phyloP scores from a whole-genome alignment of 495 filamentous ascomycete species.

The Tuber borchii region DNA sequence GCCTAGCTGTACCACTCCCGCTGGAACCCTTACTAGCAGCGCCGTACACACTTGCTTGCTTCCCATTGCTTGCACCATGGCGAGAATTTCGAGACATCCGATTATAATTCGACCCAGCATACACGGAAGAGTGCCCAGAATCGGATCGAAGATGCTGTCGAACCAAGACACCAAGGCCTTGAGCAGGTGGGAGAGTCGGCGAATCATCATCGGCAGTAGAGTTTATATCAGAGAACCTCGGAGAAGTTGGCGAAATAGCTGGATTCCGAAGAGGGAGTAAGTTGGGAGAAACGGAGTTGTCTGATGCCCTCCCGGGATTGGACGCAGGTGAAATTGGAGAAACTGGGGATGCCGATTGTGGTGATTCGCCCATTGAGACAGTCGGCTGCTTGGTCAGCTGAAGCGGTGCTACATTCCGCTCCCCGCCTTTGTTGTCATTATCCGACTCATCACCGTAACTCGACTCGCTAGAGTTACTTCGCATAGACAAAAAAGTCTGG shows the following conservation, averaged over 20 bases:
- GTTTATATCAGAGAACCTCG: slow-evolving; percentile 28
- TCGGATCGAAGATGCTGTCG: slow-evolving; percentile 76
- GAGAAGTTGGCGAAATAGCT: slow-evolving; percentile 28
- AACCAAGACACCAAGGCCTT: slow-evolving; percentile 73
- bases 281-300: slow-evolving; percentile 13
- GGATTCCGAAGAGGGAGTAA: slow-evolving; percentile 31
- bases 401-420: slow-evolving; percentile 22
- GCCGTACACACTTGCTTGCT: slow-evolving; percentile 16
- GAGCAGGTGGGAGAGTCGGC: slow-evolving; percentile 66
- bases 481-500: slow-evolving; percentile 19
- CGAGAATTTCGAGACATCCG: slow-evolving; percentile 32
- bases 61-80: slow-evolving; percentile 21
- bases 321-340: slow-evolving; percentile 26
- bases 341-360: slow-evolving; percentile 16
- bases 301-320: slow-evolving; percentile 14
- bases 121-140: slow-evolving; percentile 75
- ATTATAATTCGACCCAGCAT: slow-evolving; percentile 45
- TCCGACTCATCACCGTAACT: slow-evolving; percentile 24
- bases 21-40: slow-evolving; percentile 9
- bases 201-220: slow-evolving; percentile 53
- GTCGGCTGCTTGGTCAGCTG: slow-evolving; percentile 22
- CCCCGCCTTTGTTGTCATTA: slow-evolving; percentile 12
- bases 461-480: slow-evolving; percentile 19
- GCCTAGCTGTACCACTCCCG: slow-evolving; percentile 7
- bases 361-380: slow-evolving; percentile 8